phyloP scores from a whole-genome alignment of 192 early-diverging fungal genomes.

The Allomyces arbusculus region DNA sequence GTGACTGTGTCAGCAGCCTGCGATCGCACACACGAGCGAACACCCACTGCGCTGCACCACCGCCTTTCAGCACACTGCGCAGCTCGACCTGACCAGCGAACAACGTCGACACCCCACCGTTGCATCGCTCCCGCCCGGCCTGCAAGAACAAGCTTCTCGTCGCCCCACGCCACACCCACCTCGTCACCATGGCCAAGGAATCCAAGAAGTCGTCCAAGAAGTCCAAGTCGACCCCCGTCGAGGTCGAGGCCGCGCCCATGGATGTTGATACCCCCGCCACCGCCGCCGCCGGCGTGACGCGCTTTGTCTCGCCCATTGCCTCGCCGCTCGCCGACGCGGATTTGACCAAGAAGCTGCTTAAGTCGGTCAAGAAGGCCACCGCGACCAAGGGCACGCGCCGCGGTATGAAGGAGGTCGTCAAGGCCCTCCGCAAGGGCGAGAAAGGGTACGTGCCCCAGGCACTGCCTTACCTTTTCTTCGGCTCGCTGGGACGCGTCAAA shows the following conservation, averaged over 20 bases:
- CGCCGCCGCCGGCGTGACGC: neutral
- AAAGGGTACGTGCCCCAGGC: conserved; percentile 39
- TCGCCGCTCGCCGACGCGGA: conserved; percentile 64
- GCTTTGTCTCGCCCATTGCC: conserved; percentile 41
- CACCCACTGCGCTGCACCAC: too few species aligned
- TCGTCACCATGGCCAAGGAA: neutral
- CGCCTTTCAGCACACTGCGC: too few species aligned
- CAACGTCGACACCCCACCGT: too few species aligned
- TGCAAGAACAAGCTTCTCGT: too few species aligned
- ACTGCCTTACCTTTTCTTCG: neutral
- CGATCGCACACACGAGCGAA: too few species aligned
- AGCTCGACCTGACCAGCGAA: too few species aligned
- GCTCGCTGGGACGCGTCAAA: too few species aligned
- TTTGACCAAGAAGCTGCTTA: conserved; percentile 64
- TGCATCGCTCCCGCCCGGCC: too few species aligned
- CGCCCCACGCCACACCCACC: too few species aligned
- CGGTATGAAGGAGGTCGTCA: conserved; percentile 95
- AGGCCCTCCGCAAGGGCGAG: conserved; percentile 82
- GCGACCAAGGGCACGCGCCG: conserved; percentile 18
- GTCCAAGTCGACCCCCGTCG: neutral
- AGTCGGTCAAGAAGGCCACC: conserved; percentile 39
- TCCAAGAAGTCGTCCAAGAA: neutral
- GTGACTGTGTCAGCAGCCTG: too few species aligned
- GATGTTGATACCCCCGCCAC: neutral
- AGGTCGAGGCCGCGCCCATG: too few species aligned